Evolutionary conservation across 495 filamentous ascomycete genomes (phyloP).

Genomic region (Pyronema domesticum): DNA sequence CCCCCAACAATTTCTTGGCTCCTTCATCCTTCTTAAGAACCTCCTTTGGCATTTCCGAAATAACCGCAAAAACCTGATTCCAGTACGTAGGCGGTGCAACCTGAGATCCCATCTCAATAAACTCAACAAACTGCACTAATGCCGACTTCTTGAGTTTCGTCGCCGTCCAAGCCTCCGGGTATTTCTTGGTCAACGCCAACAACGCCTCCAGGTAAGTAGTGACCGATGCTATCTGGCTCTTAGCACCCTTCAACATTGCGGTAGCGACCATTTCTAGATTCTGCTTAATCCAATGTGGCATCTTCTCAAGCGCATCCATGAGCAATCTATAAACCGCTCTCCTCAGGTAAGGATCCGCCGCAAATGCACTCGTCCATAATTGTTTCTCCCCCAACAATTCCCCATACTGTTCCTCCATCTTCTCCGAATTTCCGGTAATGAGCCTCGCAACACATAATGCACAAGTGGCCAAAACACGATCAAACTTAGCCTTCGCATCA

Average conservation of each 20-base stretch:
- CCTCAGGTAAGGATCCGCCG: constrained; percentile 54
- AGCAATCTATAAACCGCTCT: constrained; percentile 52
- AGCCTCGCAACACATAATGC: neutral
- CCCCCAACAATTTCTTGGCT: constrained; percentile 39
- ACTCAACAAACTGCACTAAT: constrained; percentile 43
- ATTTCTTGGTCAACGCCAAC: constrained; percentile 37
- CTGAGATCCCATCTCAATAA: constrained; percentile 73
- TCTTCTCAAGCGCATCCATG: constrained; percentile 37
- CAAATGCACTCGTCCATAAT: constrained; percentile 56
- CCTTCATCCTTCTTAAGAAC: constrained; percentile 33
- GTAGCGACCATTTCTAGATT: constrained; percentile 46
- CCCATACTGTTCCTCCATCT: constrained; percentile 36
- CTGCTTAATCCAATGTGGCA: constrained; percentile 31
- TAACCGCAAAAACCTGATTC: constrained; percentile 41
- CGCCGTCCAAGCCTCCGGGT: constrained; percentile 58
- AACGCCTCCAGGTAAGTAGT: constrained; percentile 48
- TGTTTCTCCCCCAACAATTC: constrained; percentile 44
- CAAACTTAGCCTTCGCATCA: constrained; percentile 69
- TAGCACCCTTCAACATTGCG: constrained; percentile 44
- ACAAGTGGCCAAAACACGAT: constrained; percentile 53
- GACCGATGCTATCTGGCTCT: constrained; percentile 53
- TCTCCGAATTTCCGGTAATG: constrained; percentile 10
- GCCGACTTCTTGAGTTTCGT: constrained; percentile 42
- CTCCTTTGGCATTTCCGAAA: constrained; percentile 39
- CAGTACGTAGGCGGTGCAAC: constrained; percentile 52